Evolutionary conservation across 768 basidiomycete genomes (phyloP), one percentile per base, ranked within the genome.

Genomic region (Suillus paluster): DNA sequence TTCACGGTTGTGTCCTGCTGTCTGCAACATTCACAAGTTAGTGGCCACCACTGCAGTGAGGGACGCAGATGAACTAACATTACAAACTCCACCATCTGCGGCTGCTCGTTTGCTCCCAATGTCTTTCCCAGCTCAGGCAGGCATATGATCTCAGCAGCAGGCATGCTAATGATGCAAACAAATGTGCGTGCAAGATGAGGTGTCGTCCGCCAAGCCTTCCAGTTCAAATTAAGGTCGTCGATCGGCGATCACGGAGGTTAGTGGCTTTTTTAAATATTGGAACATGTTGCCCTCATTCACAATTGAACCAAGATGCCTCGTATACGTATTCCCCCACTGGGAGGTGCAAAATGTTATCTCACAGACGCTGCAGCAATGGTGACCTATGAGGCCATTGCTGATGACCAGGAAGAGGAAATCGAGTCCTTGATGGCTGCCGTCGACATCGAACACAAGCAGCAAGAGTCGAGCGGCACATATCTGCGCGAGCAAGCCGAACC

Each of bases 401-500:
- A 57, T 23, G 57, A 57, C 57, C 38, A 44, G 38, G 38, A 36
- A 10, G 57, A 57, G 19, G 57, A 57, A 17, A 39, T 57, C 5
- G 57, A 57, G 57, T 57, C 36, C 1, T 30, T 57, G 38, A 42
- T 38, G 14, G 42, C 36, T 41, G 27, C 38, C 11, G 36, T 4
- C n/a, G 57, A 41, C n/a, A 36, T 57, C 12, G 52, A 53, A 10
- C 0, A 53, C 36, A 30, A 53, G 36, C 30, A 53, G 36, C 30
- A 53, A 6, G 1, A 2, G 10, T 45, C 44, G 9, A 53, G 36
- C 4, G 52, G 52, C 36, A 53, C 46, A 5, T 30, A 21, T 12
- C 12, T 30, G 6, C 30, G 30, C 30, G 4, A 30, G 30, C 30
- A 3, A 30, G 30, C 30, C 4, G 30, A 30, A 30, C 30, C 30